A percentile compares a stretch with the other conserved stretches of the same genome.
Evolutionary conservation across 192 early-diverging fungal species (phyloP).

Genomic region (Podila verticillata): DNA sequence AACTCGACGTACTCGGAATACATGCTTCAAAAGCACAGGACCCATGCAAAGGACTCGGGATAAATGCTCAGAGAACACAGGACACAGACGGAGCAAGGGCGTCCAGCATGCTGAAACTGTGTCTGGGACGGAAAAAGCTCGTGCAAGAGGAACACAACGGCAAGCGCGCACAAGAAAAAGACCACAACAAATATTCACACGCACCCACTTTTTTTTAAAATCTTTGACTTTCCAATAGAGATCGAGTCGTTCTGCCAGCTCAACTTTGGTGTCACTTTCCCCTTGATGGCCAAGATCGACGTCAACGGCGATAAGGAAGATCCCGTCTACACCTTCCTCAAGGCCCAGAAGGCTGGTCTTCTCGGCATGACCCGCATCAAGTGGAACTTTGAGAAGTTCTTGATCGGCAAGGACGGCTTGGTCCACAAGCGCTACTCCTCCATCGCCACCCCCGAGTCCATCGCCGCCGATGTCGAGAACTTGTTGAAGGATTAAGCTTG

Average conservation of each 20-base stretch:
- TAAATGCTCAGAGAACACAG: no score
- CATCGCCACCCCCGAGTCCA: conserved; percentile 64
- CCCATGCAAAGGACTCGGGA: no score
- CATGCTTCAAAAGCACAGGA: no score
- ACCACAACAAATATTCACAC: not conserved
- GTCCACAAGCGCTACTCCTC: conserved; percentile 75
- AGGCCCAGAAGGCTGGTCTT: conserved; percentile 61
- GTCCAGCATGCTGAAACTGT: no score
- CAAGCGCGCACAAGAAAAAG: no score
- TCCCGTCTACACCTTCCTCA: conserved; percentile 72
- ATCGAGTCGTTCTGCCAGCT: conserved; percentile 68
- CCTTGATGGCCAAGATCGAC: conserved; percentile 88
- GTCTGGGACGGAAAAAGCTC: no score
- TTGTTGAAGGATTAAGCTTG: conserved; percentile 47
- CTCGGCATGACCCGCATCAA: conserved; percentile 71
- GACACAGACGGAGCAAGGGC: no score
- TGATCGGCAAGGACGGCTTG: conserved; percentile 72
- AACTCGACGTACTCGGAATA: no score
- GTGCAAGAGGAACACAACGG: no score
- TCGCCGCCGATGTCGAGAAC: conserved; percentile 68
- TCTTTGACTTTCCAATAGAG: conserved; percentile 23
- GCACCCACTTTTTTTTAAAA: not conserved
- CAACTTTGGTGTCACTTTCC: conserved; percentile 86
- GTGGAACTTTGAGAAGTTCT: conserved; percentile 91
- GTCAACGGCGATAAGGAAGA: conserved; percentile 79